Evolutionary conservation across 352 stramenopile genomes (phyloP).

Genomic region (Pythium coloratum): DNA sequence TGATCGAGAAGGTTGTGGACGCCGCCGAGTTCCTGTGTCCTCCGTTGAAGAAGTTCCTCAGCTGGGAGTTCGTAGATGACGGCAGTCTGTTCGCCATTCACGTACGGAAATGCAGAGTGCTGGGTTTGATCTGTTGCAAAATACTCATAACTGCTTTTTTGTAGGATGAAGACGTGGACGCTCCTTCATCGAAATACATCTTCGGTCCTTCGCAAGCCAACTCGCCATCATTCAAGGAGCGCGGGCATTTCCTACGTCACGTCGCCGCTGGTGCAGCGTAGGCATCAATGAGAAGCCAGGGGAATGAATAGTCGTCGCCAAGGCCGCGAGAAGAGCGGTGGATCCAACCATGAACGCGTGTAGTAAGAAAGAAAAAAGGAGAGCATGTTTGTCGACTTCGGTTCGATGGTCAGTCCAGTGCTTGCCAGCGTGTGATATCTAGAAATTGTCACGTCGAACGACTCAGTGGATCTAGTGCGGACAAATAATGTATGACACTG

Average conservation of each 20-base stretch:
- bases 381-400: too few species aligned
- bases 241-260: background rate
- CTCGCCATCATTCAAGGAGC: background rate
- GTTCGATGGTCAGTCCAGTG: too few species aligned
- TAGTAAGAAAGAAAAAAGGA: too few species aligned
- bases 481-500: too few species aligned
- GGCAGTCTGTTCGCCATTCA: background rate
- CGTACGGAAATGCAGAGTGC: background rate
- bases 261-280: background rate
- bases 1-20: background rate
- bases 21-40: constrained; percentile 5
- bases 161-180: background rate
- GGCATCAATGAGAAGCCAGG: too few species aligned
- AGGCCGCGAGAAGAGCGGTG: too few species aligned
- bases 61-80: constrained; percentile 8
- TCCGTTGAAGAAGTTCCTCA: constrained; percentile 5
- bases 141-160: background rate
- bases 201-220: background rate
- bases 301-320: too few species aligned
- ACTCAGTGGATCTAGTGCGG: too few species aligned
- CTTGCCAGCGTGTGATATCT: too few species aligned
- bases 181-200: background rate
- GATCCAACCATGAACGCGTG: too few species aligned
- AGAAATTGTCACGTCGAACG: too few species aligned
- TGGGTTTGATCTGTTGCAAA: too few species aligned